Base-by-base conservation (phyloP, 345 rosid species). In the Lenwebbia sp. region DNA sequence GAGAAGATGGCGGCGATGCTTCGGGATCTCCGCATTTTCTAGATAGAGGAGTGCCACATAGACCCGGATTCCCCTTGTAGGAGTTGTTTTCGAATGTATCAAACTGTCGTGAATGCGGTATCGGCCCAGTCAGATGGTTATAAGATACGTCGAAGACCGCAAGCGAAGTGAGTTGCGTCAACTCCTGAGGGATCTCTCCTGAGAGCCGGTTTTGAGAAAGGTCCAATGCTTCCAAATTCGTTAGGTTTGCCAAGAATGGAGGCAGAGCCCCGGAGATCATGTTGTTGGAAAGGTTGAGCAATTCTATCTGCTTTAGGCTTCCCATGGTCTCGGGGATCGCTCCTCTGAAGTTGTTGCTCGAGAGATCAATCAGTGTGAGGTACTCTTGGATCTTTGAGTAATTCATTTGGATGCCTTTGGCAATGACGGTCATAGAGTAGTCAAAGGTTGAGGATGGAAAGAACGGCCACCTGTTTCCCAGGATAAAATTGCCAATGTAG, bases 121-220 rank as follows among this genome's bases (percentile, higher is more conserved):
- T 56, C 5, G 10, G 40, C 11, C 92, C 92, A 2, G 56, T 86
- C 3, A 91, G 78, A 23, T 49, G 85, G 40, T 91, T 91, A 22
- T 53, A 49, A 1, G 89, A 85, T 82, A 90, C 26, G 78, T 90
- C 89, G n/a, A 90, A 58, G 65, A 58, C 33, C 33, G 17, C 65
- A 12, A 58, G 65, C 4, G 2, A 58, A 58, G 17, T 58, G 33
- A 58, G 65, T 26, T n/a, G 30, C 3, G 65, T 58, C 65, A 58
- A 58, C 65, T 58, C 65, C 7, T 11, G 65, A 58, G 65, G 33
- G 65, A 90, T 14, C 58, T 88, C 49, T 3, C 91, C 89, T 0
- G 54, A 85, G 2, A 91, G 54, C 0, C 12, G 19, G 53, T 90
- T n/a, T n/a, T n/a, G n/a, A n/a, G n/a, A n/a, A n/a, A n/a, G n/a